phyloP scores from a whole-genome alignment of 2,329 filamentous ascomycete genomes.

The Clarireedia sp. region DNA sequence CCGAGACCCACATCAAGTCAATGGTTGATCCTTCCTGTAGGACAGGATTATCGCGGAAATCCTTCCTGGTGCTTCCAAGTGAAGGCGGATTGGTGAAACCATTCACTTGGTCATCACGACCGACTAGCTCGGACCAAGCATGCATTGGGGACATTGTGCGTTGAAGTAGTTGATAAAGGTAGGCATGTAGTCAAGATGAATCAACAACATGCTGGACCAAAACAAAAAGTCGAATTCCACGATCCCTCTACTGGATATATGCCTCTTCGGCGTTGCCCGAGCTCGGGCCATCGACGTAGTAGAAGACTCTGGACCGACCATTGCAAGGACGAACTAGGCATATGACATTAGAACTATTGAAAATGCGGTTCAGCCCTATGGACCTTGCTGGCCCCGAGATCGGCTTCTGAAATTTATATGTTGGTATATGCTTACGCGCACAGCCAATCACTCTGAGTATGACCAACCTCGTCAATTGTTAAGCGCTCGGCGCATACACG shows the following conservation, averaged over 20 bases:
- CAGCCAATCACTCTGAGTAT: not conserved
- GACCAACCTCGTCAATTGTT: not conserved
- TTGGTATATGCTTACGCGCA: not conserved
- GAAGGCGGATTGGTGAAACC: not conserved
- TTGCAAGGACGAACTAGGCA: not conserved
- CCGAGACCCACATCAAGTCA: not conserved
- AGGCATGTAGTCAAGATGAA: not conserved
- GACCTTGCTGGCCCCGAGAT: not conserved
- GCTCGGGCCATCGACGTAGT: not conserved
- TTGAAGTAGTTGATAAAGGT: too few species aligned
- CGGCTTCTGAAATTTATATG: not conserved
- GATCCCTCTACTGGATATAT: not conserved
- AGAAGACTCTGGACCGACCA: not conserved
- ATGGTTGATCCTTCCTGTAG: not conserved
- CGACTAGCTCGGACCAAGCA: not conserved
- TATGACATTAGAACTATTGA: not conserved
- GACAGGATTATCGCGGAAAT: not conserved
- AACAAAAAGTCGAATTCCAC: not conserved
- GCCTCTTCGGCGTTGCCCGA: not conserved
- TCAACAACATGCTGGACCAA: not conserved
- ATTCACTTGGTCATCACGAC: not conserved
- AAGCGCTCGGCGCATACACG: not conserved
- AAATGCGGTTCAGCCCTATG: not conserved
- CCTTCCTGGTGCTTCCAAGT: not conserved
- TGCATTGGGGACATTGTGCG: not conserved